Evolutionary conservation across 495 filamentous ascomycete species (phyloP).

Genomic region (Penicillium herquei): DNA sequence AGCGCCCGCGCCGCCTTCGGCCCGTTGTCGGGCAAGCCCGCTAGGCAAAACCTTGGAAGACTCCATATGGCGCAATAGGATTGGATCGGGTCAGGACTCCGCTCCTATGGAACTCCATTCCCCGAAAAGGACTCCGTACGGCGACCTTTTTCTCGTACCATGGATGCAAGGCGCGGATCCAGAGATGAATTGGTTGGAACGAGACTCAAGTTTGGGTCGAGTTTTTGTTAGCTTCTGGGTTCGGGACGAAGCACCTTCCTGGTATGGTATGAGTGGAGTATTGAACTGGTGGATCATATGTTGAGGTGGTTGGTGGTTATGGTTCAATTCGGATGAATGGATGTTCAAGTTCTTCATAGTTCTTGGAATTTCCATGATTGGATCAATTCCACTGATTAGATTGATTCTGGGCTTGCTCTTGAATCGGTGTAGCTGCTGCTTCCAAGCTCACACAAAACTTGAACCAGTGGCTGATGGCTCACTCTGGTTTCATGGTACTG

Average conservation of each 20-base stretch:
- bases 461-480: too few species aligned
- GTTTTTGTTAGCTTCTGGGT: neutral
- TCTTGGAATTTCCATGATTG: too few species aligned
- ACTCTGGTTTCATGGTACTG: too few species aligned
- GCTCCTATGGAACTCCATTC: neutral
- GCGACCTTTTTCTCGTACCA: too few species aligned
- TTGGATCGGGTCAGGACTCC: conserved; percentile 21
- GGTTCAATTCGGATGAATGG: neutral
- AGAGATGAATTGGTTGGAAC: too few species aligned
- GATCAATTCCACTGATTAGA: too few species aligned
- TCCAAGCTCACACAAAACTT: too few species aligned
- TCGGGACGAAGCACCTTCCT: conserved; percentile 20
- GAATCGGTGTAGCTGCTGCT: too few species aligned
- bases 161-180: too few species aligned
- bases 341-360: neutral
- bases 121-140: too few species aligned
- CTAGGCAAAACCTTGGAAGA: conserved; percentile 28
- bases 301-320: neutral
- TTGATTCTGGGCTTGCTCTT: too few species aligned
- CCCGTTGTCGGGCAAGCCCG: conserved; percentile 35
- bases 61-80: conserved; percentile 8
- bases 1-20: conserved; percentile 27
- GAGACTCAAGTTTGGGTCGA: too few species aligned
- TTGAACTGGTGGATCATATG: neutral
- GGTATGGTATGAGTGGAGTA: conserved; percentile 17